These are phyloP conservation scores for Aspergillus vadensis DNA, from an alignment of 2,329 filamentous ascomycete species.

Conservation along the genomic window DNA sequence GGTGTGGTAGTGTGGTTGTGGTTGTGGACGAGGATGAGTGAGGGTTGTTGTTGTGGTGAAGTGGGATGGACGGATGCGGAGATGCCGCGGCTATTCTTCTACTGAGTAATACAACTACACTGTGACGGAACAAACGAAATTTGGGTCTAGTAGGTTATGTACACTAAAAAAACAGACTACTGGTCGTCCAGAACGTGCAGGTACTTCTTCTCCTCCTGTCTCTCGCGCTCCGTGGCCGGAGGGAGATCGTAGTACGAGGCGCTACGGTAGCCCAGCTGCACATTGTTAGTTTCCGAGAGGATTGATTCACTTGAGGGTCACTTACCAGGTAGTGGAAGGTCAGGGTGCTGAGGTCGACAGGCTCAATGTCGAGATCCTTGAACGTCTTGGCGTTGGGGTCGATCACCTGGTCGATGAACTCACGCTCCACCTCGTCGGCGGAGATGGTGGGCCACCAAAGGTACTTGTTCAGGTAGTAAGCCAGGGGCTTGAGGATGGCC, in stretches of 20 bases:
- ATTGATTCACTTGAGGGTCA: constrained; percentile 15
- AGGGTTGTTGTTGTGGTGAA: neutral
- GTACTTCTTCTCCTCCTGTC: constrained; percentile 93
- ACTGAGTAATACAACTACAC: neutral
- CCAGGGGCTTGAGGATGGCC: constrained; percentile 71
- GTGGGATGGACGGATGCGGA: constrained; percentile 5
- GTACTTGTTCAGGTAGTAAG: constrained; percentile 72
- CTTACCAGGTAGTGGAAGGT: constrained; percentile 93
- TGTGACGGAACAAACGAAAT: constrained; percentile 34
- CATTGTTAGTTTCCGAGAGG: constrained; percentile 14
- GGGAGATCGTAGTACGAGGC: constrained; percentile 89
- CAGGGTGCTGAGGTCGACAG: constrained; percentile 79
- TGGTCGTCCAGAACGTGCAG: constrained; percentile 89
- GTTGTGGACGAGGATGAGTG: neutral
- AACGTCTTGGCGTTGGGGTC: constrained; percentile 93
- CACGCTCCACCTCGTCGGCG: constrained; percentile 82
- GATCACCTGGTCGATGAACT: constrained; percentile 91
- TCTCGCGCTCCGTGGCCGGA: constrained; percentile 92
- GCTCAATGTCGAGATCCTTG: constrained; percentile 86
- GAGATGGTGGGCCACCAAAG: constrained; percentile 89
- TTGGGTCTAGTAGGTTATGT: constrained; percentile 45
- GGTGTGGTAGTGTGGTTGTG: neutral
- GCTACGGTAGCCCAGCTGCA: constrained; percentile 85
- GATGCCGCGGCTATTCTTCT: neutral
- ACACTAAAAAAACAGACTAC: constrained; percentile 54